Conservation (phyloP, 2,329 filamentous ascomycete species). For the Pseudogymnoascus sp. region DNA sequence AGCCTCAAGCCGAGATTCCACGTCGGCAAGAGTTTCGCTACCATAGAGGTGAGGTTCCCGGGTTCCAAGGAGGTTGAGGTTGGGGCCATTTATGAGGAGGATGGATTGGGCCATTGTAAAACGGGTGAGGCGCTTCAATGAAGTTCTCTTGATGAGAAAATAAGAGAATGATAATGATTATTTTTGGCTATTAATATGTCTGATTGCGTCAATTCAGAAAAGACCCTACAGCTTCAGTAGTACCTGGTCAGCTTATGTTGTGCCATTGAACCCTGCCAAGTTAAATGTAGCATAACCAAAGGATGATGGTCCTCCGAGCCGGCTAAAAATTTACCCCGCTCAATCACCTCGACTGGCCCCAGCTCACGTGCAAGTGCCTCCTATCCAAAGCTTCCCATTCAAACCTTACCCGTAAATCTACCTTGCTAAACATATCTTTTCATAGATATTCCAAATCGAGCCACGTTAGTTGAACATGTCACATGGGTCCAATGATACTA, state of each 20-base stretch:
- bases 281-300: neutral
- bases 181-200: neutral
- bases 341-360: neutral
- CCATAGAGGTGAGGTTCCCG: constrained; percentile 71
- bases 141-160: neutral
- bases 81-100: constrained; percentile 74
- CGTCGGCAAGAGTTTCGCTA: constrained; percentile 56
- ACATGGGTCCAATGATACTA: constrained; percentile 3
- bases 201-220: neutral
- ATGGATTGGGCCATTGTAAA: constrained; percentile 40
- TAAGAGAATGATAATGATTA: neutral
- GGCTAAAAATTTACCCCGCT: neutral
- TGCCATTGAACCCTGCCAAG: neutral
- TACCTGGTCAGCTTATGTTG: neutral
- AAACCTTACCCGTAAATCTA: neutral
- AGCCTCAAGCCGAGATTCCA: constrained; percentile 35
- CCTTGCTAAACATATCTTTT: neutral
- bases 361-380: neutral
- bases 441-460: constrained; percentile 1
- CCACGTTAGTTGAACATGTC: constrained; percentile 3
- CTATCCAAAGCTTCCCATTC: neutral
- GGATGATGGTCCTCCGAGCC: neutral
- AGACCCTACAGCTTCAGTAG: neutral
- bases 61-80: constrained; percentile 71
- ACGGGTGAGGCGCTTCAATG: neutral